These are phyloP conservation scores for Pythium utonaiense DNA, from an alignment of 352 stramenopile genomes.

Conservation along the genomic window DNA sequence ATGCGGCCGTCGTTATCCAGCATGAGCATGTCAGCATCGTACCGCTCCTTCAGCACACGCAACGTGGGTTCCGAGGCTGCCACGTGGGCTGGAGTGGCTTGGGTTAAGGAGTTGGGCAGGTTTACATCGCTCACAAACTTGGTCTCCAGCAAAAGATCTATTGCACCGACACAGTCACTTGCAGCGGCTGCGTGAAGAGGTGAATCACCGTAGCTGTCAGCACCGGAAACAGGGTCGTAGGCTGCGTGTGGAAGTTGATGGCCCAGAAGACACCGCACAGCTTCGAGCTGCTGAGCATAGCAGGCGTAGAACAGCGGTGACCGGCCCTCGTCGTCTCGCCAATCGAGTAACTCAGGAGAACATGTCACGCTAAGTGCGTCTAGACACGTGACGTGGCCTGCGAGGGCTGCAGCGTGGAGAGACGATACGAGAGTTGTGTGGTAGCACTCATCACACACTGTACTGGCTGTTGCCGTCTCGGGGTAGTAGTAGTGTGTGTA, in stretches of 20 bases:
- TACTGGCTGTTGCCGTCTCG: background rate
- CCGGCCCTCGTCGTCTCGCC: conserved; percentile 56
- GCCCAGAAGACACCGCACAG: conserved; percentile 40
- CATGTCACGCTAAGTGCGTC: conserved; percentile 27
- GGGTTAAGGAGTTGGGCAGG: conserved; percentile 33
- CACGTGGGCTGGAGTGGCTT: conserved; percentile 41
- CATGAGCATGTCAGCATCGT: conserved; percentile 45
- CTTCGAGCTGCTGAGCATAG: conserved; percentile 49
- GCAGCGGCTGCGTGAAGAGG: conserved; percentile 54
- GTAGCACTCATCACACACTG: conserved; percentile 52
- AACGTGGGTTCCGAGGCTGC: conserved; percentile 36
- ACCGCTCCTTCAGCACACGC: conserved; percentile 34
- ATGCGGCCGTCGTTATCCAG: conserved; percentile 54
- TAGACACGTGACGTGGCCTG: conserved; percentile 50
- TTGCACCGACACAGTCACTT: conserved; percentile 28
- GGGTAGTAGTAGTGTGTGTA: conserved; percentile 49
- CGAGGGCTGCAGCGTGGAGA: conserved; percentile 52
- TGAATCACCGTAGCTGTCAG: conserved; percentile 53
- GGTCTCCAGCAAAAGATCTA: conserved; percentile 39
- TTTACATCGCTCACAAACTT: conserved; percentile 36
- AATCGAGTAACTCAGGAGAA: conserved; percentile 36
- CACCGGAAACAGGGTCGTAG: conserved; percentile 14
- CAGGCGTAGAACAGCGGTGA: conserved; percentile 74
- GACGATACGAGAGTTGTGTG: conserved; percentile 49
- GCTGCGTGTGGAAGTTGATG: background rate